Evolutionary conservation across 2,329 filamentous ascomycete species (phyloP).

Genomic region (Aureobasidium melanogenum): DNA sequence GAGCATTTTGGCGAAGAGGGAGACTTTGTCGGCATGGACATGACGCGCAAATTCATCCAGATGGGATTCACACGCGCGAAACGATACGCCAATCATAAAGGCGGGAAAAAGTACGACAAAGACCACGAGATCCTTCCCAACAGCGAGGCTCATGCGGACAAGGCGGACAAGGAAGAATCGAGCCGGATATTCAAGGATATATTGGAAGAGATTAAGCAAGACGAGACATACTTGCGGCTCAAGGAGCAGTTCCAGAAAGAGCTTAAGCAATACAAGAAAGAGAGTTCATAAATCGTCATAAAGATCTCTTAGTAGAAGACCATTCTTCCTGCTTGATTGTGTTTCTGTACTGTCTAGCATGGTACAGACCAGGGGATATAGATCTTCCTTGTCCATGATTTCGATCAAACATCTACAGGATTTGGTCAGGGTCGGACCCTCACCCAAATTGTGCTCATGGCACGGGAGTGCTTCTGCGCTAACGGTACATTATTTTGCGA

Average conservation of each 20-base stretch:
- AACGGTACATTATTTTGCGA: no score
- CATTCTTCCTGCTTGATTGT: background rate
- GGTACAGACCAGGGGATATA: background rate
- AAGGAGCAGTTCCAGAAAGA: constrained; percentile 41
- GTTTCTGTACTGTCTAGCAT: background rate
- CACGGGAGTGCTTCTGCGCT: no score
- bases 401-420: no score
- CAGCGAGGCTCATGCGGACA: constrained; percentile 36
- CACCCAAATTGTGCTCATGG: background rate
- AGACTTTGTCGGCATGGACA: constrained; percentile 58
- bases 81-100: constrained; percentile 48
- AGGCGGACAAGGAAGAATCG: constrained; percentile 42
- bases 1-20: constrained; percentile 39
- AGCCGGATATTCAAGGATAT: constrained; percentile 41
- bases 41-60: constrained; percentile 55
- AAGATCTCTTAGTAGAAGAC: background rate
- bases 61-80: constrained; percentile 57
- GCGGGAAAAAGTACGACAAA: constrained; percentile 31
- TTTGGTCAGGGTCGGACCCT: background rate
- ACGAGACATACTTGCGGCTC: constrained; percentile 36
- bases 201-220: constrained; percentile 39
- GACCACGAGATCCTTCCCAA: constrained; percentile 27
- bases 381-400: background rate
- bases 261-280: constrained; percentile 26
- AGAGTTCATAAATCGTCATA: background rate